A percentile compares a stretch with the other conserved stretches of the same genome.
Conservation (phyloP, 2,329 filamentous ascomycete genomes). For the Talaromyces sp. region DNA sequence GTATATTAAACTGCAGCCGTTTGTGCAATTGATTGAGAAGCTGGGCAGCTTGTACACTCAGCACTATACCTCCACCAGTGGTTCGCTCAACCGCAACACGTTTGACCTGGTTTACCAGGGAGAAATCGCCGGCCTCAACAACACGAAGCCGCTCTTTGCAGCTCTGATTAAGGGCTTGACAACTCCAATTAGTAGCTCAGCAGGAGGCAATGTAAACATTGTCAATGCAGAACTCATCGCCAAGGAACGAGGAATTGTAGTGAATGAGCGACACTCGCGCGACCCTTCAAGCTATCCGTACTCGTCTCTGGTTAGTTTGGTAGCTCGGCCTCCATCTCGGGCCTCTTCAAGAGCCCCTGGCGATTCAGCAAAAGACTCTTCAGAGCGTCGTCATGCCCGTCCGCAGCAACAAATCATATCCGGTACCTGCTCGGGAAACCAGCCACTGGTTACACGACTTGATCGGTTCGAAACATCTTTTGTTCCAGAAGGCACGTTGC, state of each 20-base stretch:
- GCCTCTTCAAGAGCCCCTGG: slow-evolving; percentile 31
- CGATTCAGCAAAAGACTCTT: slow-evolving; percentile 14
- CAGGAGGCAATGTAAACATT: slow-evolving; percentile 68
- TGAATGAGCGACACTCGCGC: slow-evolving; percentile 67
- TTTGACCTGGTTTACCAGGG: slow-evolving; percentile 78
- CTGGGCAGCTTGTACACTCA: slow-evolving; percentile 78
- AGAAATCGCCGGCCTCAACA: slow-evolving; percentile 64
- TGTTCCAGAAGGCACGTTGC: slow-evolving; percentile 65
- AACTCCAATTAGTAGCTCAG: slow-evolving; percentile 58
- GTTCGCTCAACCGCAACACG: slow-evolving; percentile 55
- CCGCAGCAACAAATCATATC: slow-evolving; percentile 43
- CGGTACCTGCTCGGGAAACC: slow-evolving; percentile 34
- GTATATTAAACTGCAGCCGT: slow-evolving; percentile 71
- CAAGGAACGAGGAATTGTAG: slow-evolving; percentile 70
- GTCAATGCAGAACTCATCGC: slow-evolving; percentile 75
- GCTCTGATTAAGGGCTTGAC: slow-evolving; percentile 74
- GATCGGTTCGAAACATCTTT: slow-evolving; percentile 72
- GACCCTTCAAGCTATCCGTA: slow-evolving; percentile 61
- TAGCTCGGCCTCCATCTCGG: slow-evolving; percentile 43
- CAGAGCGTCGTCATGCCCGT: slow-evolving; percentile 30
- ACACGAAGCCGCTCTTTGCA: slow-evolving; percentile 74
- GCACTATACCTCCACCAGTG: slow-evolving; percentile 52
- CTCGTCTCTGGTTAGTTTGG: slow-evolving; percentile 66
- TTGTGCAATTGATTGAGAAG: slow-evolving; percentile 70
- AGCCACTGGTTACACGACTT: slow-evolving; percentile 63